phyloP scores from a whole-genome alignment of 148 eudicot species.

The Euryodendron excelsum region DNA sequence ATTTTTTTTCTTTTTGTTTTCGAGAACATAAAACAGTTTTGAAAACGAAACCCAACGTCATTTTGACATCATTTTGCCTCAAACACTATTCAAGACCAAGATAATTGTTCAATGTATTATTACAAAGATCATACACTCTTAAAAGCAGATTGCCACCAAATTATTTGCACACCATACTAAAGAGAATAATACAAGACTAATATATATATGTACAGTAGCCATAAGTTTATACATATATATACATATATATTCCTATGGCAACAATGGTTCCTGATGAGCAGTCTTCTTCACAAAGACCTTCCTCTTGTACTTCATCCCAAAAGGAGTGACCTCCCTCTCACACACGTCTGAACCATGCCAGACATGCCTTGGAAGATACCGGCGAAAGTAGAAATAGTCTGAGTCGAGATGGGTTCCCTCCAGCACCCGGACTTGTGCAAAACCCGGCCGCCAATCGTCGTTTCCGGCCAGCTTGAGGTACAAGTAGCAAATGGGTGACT shows the following conservation, averaged over 20 bases:
- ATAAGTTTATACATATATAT: no score
- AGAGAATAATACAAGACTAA: no score
- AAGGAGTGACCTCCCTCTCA: constrained; percentile 49
- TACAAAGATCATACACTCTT: no score
- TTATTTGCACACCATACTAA: no score
- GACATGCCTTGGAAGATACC: constrained; percentile 45
- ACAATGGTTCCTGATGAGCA: neutral
- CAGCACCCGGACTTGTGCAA: constrained; percentile 42
- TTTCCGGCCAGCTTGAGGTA: constrained; percentile 46
- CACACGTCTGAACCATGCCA: constrained; percentile 65
- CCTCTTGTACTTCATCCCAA: constrained; percentile 46
- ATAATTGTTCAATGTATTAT: no score
- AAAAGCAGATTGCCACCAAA: no score
- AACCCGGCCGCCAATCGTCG: constrained; percentile 65
- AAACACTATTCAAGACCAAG: no score
- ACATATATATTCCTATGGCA: neutral
- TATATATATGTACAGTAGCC: no score
- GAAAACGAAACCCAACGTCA: no score
- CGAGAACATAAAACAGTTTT: no score
- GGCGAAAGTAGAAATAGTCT: constrained; percentile 42
- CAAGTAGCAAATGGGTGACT: constrained; percentile 49
- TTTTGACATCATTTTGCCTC: no score
- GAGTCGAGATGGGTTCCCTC: constrained; percentile 42
- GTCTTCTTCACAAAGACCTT: constrained; percentile 32
- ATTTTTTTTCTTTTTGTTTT: no score